Evolutionary conservation across 208 protist species (phyloP).

Genomic region (Leptomonas seymouri): DNA sequence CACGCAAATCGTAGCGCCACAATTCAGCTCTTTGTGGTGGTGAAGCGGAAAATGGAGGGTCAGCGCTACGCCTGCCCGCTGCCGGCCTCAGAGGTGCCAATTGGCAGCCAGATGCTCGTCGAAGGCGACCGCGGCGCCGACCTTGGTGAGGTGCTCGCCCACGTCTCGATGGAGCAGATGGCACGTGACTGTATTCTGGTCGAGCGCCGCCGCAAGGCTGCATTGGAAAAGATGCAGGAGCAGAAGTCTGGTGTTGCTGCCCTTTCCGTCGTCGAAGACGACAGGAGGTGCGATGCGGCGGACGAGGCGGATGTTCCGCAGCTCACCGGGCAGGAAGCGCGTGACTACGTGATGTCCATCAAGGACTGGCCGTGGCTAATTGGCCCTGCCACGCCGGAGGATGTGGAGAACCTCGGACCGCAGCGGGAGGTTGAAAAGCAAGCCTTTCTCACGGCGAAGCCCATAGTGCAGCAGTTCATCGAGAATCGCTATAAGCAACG

Average conservation of each 20-base stretch:
- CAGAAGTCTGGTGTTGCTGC: neutral
- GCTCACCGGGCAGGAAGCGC: slow-evolving; percentile 24
- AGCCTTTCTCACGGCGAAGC: slow-evolving; percentile 32
- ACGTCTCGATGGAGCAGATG: slow-evolving; percentile 46
- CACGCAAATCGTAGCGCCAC: slow-evolving; percentile 35
- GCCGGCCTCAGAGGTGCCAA: slow-evolving; percentile 14
- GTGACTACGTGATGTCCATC: slow-evolving; percentile 26
- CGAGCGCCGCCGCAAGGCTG: slow-evolving; percentile 28
- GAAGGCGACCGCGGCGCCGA: slow-evolving; percentile 72
- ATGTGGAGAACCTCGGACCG: slow-evolving; percentile 25
- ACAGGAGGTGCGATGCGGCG: slow-evolving; percentile 1
- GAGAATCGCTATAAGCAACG: slow-evolving; percentile 38
- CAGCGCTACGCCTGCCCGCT: slow-evolving; percentile 50
- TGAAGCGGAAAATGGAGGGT: slow-evolving; percentile 62
- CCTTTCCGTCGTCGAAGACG: neutral
- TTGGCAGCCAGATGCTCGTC: slow-evolving; percentile 56
- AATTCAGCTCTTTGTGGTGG: slow-evolving; percentile 51
- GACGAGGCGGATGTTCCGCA: slow-evolving; percentile 16
- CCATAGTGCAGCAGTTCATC: slow-evolving; percentile 49
- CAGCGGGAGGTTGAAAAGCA: slow-evolving; percentile 32
- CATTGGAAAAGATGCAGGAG: slow-evolving; percentile 23
- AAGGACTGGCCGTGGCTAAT: slow-evolving; percentile 52
- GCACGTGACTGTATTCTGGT: slow-evolving; percentile 38
- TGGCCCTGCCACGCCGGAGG: slow-evolving; percentile 32
- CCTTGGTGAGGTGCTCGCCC: slow-evolving; percentile 49